Evolutionary conservation across 805 yeast genomes (phyloP).

Genomic region (Monosporozyma aerobia): DNA sequence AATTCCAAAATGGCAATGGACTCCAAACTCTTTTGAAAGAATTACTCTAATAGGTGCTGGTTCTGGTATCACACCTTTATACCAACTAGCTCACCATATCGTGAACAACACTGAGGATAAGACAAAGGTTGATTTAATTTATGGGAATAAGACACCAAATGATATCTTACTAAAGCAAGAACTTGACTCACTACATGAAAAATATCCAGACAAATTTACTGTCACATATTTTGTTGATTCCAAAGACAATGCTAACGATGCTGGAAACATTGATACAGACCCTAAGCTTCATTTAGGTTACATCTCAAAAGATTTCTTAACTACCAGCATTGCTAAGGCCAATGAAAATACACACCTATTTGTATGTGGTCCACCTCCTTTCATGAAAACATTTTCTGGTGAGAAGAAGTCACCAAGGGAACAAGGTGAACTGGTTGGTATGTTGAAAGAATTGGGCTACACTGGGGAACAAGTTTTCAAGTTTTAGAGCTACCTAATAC

Average conservation of each 20-base stretch:
- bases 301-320: conserved; percentile 68
- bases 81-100: conserved; percentile 73
- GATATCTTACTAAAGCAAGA: conserved; percentile 77
- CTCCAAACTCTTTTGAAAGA: conserved; percentile 70
- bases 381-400: conserved; percentile 85
- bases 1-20: conserved; percentile 82
- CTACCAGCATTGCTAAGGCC: conserved; percentile 54
- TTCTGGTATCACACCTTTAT: conserved; percentile 92
- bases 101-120: conserved; percentile 75
- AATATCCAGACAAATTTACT: conserved; percentile 69
- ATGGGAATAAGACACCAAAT: conserved; percentile 67
- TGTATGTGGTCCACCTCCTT: conserved; percentile 93
- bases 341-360: conserved; percentile 63
- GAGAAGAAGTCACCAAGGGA: conserved; percentile 74
- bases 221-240: conserved; percentile 75
- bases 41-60: conserved; percentile 91
- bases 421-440: conserved; percentile 91
- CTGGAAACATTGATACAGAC: neutral
- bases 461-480: conserved; percentile 81
- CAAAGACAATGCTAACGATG: conserved; percentile 22
- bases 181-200: conserved; percentile 46
- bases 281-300: conserved; percentile 43
- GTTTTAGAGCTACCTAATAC: conserved; percentile 40
- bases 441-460: conserved; percentile 81
- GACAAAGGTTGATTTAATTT: conserved; percentile 75